Base-by-base conservation (phyloP, 257 asterid genomes). In the Fraxinus cuspidata region DNA sequence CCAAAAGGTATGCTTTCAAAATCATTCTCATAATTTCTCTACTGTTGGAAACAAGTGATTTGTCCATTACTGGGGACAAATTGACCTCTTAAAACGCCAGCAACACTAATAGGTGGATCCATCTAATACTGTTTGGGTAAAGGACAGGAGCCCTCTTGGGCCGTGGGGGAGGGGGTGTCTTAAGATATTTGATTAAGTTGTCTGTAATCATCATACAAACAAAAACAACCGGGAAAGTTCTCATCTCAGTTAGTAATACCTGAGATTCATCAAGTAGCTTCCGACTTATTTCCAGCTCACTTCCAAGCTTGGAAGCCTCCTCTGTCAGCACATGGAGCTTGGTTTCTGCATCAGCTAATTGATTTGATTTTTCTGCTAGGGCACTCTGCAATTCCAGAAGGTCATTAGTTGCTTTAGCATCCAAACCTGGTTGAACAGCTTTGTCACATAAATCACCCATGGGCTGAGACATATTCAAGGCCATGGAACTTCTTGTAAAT, bases 231-330 rank as follows among this genome's bases (percentile, higher is more conserved):
- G 1, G 2, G 18, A 40, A 84, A 74, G 60, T 58, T 32, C 71
- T 47, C 19, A 71, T 64, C 40, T 19, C 72, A 79, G 53, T 71
- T 16, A 32, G 84, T 38, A 76, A 72, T 91, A 96, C 99, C 99
- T 93, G 99, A 81, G 99, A 93, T 88, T 96, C 98, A 73, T 92
- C 97, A 42, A 93, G 96, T 76, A 96, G 92, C 87, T 93, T 92
- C 72, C 79, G 87, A 78, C 86, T 90, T 66, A 83, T 85, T 89
- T 90, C 99, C 89, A 96, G 75, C 78, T 92, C 97, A 85, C 83
- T 85, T 73, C 82, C 90, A 69, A 92, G 91, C 84, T 89, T 89
- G 72, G 89, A 78, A 44, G 89, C 86, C 85, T 93, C 96, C 67
- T 90, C 96, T 69, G 70, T 75, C 70, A 90, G 75, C 69, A 77